Evolutionary conservation across 371 early-diverging fungal species (phyloP), one percentile per base, ranked within the genome.

Genomic region (Coemansia sp.): DNA sequence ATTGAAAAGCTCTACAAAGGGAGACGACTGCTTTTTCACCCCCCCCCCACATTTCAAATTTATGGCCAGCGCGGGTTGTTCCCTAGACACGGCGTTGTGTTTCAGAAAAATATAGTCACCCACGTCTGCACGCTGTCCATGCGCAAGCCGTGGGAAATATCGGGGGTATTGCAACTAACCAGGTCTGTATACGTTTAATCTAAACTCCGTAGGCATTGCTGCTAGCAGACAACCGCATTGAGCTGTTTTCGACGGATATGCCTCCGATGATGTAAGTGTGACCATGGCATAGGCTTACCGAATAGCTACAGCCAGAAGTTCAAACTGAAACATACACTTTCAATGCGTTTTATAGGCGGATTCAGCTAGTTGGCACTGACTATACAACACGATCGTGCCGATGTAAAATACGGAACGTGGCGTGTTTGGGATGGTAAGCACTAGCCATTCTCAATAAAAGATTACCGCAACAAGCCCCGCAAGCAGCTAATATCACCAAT

Each of bases 391-490:
- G 87, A 39, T 94, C 92, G 56, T 97, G 97, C 76, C 84, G 87
- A 26, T 98, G 97, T 66, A 82, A 92, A 49, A 95, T 97, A 51
- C 85, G 95, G 10, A 97, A 98, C 77, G 89, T 96, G 1, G 97
- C 95, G 1, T 98, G 98, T 68, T 67, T 94, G 4, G 89, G 87
- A 59, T 97, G 97, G 94, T 92, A 84, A 69, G 72, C 62, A 35
- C 20, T 26, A 47, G 47, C 16, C 43, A 9, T n/a, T 14, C n/a
- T 14, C 36, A 5, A 7, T 7, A 36, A n/a, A n/a, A n/a, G n/a
- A n/a, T n/a, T n/a, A 36, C 36, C 36, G 7, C 36, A 36, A 3
- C 5, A 7, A 36, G 3, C 3, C 3, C 36, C 7, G 3, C 7
- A 3, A 36, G 5, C 36, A 36, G 7, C 48, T 48, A 52, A 60